These are phyloP conservation scores for Colletotrichum somersetense DNA, from an alignment of 2,329 filamentous ascomycete species.

Conservation along the genomic window DNA sequence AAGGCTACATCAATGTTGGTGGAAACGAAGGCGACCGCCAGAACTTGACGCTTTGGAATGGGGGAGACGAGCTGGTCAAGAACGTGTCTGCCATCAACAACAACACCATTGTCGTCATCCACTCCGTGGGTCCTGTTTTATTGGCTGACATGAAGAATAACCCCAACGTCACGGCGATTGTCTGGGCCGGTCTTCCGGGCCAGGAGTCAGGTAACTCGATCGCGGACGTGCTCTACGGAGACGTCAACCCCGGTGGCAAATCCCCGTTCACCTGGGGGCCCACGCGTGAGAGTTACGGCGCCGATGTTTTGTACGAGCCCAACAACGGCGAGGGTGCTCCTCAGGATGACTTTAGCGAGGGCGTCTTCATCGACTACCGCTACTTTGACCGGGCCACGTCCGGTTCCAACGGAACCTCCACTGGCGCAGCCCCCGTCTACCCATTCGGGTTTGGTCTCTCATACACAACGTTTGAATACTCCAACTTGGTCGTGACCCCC, in stretches of 20 bases:
- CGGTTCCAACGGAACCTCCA: constrained; percentile 44
- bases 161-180: constrained; percentile 84
- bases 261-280: constrained; percentile 85
- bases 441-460: constrained; percentile 86
- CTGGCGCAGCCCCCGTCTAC: constrained; percentile 72
- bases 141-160: constrained; percentile 80
- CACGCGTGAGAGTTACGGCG: constrained; percentile 75
- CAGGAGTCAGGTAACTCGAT: constrained; percentile 87
- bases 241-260: constrained; percentile 81
- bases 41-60: constrained; percentile 90
- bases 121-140: constrained; percentile 85
- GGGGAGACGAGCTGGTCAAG: constrained; percentile 84
- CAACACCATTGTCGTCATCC: constrained; percentile 94
- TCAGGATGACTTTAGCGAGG: constrained; percentile 81
- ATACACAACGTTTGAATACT: constrained; percentile 84
- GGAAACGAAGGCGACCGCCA: constrained; percentile 90
- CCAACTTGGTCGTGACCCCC: constrained; percentile 71
- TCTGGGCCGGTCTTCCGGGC: constrained; percentile 86
- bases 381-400: constrained; percentile 74
- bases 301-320: constrained; percentile 74
- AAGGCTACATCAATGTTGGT: constrained; percentile 87
- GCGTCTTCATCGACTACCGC: constrained; percentile 85
- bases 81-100: constrained; percentile 82
- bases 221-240: constrained; percentile 85
- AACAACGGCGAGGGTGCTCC: constrained; percentile 77